Percentiles rank a stretch among this genome's conserved stretches.
Conservation (phyloP, 805 yeast genomes). For the Nakazawaea wickerhamii region DNA sequence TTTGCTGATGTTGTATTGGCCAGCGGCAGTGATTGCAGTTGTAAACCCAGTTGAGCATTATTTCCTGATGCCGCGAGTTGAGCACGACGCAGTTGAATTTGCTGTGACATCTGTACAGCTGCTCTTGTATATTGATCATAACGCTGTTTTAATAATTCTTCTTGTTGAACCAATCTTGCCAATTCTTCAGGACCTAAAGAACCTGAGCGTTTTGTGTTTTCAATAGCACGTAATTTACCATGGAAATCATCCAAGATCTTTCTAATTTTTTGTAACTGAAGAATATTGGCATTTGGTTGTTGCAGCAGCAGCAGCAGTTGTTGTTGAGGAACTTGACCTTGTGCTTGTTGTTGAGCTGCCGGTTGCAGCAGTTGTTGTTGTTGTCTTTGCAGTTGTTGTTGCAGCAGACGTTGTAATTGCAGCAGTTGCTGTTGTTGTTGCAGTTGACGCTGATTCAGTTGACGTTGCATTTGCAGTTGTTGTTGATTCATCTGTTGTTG, state of each 20-base stretch:
- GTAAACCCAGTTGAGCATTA: constrained; percentile 5
- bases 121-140: constrained; percentile 45
- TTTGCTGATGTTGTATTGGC: constrained; percentile 6
- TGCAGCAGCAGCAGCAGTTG: constrained; percentile 24
- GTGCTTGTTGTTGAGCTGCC: constrained; percentile 10
- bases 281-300: constrained; percentile 17
- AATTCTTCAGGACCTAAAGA: constrained; percentile 40
- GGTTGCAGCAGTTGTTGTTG: constrained; percentile 15
- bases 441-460: constrained; percentile 15
- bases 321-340: constrained; percentile 14
- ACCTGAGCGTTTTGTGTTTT: constrained; percentile 39
- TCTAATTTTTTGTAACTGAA: constrained; percentile 36
- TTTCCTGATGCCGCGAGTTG: constrained; percentile 12
- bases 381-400: constrained; percentile 6
- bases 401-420: constrained; percentile 11
- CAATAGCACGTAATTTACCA: constrained; percentile 44
- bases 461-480: constrained; percentile 16
- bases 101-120: constrained; percentile 41
- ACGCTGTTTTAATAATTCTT: constrained; percentile 39
- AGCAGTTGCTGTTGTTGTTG: constrained; percentile 16
- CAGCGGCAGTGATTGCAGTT: constrained; percentile 11
- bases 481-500: constrained; percentile 20
- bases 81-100: constrained; percentile 22
- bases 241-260: constrained; percentile 44
- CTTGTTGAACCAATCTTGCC: constrained; percentile 41